phyloP scores from a whole-genome alignment of 805 yeast genomes.

The Metschnikowia koreensis region DNA sequence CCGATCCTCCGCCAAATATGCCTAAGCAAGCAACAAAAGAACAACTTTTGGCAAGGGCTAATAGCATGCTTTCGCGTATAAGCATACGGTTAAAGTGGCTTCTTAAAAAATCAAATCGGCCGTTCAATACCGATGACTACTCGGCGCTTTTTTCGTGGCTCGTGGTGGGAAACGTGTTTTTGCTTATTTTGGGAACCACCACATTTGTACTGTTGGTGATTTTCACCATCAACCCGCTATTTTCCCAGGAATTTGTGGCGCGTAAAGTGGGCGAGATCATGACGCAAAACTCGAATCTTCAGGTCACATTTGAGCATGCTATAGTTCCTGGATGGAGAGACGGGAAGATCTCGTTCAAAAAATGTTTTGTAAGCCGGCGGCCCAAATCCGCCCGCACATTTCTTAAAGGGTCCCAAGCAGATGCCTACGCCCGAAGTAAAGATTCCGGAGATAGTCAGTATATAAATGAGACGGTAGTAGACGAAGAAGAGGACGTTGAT shows the following conservation, averaged over 20 bases:
- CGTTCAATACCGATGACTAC: constrained; percentile 89
- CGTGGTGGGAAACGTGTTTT: constrained; percentile 77
- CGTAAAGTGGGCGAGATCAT: constrained; percentile 75
- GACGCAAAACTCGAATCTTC: constrained; percentile 77
- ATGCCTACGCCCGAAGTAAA: constrained; percentile 59
- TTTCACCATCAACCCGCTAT: constrained; percentile 74
- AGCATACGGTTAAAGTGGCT: constrained; percentile 61
- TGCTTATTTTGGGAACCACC: constrained; percentile 85
- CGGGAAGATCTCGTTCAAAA: constrained; percentile 78
- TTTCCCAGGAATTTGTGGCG: constrained; percentile 88
- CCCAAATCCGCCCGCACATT: constrained; percentile 61
- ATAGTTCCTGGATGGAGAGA: constrained; percentile 92
- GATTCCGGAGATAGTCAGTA: not conserved
- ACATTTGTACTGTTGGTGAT: constrained; percentile 83
- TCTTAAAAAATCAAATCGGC: constrained; percentile 70
- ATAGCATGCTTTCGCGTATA: constrained; percentile 28
- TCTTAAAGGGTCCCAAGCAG: constrained; percentile 69
- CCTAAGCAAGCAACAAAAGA: constrained; percentile 18
- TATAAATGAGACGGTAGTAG: constrained; percentile 1
- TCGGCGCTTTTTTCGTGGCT: constrained; percentile 91
- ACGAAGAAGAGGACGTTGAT: constrained; percentile 42
- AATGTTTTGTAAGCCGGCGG: constrained; percentile 81
- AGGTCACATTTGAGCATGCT: constrained; percentile 89
- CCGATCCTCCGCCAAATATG: not conserved
- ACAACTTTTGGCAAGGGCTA: constrained; percentile 28